These are phyloP conservation scores for Cymbomonas tetramitiformis DNA, from an alignment of 139 green algal genomes.

Conservation along the genomic window DNA sequence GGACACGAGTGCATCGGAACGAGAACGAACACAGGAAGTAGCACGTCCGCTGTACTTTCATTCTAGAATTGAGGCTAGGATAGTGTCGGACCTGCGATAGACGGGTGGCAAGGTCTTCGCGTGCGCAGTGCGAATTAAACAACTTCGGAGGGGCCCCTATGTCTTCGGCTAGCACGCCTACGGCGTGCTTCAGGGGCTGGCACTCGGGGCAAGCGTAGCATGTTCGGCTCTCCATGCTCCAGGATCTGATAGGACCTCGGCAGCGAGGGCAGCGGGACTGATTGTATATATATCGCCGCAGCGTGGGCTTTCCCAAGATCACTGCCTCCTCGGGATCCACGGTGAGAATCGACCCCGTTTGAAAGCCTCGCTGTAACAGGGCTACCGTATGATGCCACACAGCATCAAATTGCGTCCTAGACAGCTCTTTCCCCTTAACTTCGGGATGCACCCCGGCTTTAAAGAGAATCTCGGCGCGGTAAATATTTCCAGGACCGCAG, in stretches of 20 bases:
- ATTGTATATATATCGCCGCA: slow-evolving; percentile 71
- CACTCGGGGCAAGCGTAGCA: slow-evolving; percentile 57
- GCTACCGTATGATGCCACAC: slow-evolving; percentile 44
- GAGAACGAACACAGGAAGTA: no score
- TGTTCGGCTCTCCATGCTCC: slow-evolving; percentile 56
- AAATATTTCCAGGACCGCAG: slow-evolving; percentile 77
- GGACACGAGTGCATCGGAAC: no score
- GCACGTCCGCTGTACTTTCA: no score
- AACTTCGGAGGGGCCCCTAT: no score
- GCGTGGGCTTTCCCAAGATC: not conserved
- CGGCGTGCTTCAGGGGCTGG: slow-evolving; percentile 46
- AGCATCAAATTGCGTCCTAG: slow-evolving; percentile 36
- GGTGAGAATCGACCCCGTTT: slow-evolving; percentile 61
- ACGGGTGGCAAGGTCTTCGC: no score
- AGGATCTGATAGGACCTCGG: slow-evolving; percentile 36
- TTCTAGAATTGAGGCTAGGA: no score
- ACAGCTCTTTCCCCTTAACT: slow-evolving; percentile 37
- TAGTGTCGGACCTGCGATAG: no score
- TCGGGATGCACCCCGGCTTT: slow-evolving; percentile 58
- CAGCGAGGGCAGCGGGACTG: slow-evolving; percentile 53
- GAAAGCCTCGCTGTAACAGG: slow-evolving; percentile 55
- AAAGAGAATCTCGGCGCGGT: slow-evolving; percentile 71
- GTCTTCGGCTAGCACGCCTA: no score
- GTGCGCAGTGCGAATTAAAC: no score
- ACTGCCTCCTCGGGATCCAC: slow-evolving; percentile 61